Percentiles rank a stretch among this genome's conserved stretches.
Conservation (phyloP, 208 protist genomes). For the Trypanosomatidae sp. region DNA sequence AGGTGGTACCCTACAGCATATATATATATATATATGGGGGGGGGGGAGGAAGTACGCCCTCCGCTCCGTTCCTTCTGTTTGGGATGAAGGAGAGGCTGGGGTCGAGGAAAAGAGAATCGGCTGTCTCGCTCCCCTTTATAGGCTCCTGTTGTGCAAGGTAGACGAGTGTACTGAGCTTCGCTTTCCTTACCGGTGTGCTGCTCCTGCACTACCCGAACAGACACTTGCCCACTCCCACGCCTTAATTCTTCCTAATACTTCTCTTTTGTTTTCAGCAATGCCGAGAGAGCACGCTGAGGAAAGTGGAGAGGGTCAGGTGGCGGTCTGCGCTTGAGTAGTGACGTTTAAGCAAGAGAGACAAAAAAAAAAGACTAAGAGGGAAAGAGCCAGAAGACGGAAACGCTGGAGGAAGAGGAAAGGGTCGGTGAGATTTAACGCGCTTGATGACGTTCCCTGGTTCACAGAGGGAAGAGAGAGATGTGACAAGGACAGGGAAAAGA, state of each 20-base stretch:
- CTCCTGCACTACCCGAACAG: not conserved
- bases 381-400: not conserved
- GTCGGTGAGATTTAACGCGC: not conserved
- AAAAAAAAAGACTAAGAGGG: not conserved
- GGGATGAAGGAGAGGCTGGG: not conserved
- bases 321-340: not conserved
- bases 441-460: not conserved
- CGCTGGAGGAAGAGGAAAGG: not conserved
- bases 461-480: not conserved
- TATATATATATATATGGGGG: not conserved
- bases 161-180: not conserved
- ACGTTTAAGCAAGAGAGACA: not conserved
- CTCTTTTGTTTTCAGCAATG: not conserved
- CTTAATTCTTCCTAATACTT: not conserved
- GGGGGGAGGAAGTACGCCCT: not conserved
- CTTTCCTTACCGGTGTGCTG: too few species aligned
- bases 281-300: not conserved
- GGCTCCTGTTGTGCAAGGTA: not conserved
- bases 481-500: not conserved
- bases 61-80: not conserved
- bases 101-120: not conserved
- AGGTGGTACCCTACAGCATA: not conserved
- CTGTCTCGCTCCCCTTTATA: not conserved
- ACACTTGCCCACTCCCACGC: not conserved
- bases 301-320: not conserved